These are phyloP conservation scores for Psilocybe azurescens DNA, from an alignment of 768 basidiomycete species.

Conservation along the genomic window DNA sequence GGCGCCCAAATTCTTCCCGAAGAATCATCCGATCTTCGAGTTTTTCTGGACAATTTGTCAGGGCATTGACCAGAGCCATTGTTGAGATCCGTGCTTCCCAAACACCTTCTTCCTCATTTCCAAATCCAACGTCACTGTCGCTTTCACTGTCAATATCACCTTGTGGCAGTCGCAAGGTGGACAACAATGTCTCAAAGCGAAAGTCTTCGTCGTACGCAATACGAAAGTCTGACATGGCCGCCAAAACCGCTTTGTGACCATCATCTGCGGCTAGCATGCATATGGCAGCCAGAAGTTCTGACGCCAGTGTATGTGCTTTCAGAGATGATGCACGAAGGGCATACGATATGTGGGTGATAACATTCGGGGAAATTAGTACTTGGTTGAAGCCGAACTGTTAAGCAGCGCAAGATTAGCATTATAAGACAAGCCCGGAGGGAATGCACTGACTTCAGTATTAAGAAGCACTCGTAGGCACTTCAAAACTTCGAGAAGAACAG, in stretches of 20 bases:
- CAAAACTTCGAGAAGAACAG: conserved; percentile 72
- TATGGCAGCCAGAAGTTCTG: conserved; percentile 85
- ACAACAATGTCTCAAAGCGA: conserved; percentile 80
- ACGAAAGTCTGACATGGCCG: conserved; percentile 82
- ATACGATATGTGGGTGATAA: conserved; percentile 77
- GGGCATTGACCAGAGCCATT: conserved; percentile 80
- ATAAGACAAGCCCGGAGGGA: not conserved
- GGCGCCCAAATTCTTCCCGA: conserved; percentile 80
- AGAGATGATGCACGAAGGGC: conserved; percentile 68
- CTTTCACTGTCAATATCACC: conserved; percentile 37
- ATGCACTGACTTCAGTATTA: conserved; percentile 76
- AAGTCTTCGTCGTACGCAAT: conserved; percentile 73
- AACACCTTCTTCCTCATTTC: conserved; percentile 64
- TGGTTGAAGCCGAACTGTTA: conserved; percentile 72
- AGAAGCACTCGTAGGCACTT: conserved; percentile 83
- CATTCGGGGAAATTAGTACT: conserved; percentile 63
- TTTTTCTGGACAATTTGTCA: conserved; percentile 76
- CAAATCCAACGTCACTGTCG: conserved; percentile 39
- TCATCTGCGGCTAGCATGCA: conserved; percentile 74
- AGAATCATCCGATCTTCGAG: conserved; percentile 81
- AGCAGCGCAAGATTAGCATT: conserved; percentile 9
- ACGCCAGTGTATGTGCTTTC: conserved; percentile 71
- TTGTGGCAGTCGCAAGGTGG: conserved; percentile 62
- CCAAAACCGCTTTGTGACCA: conserved; percentile 76
- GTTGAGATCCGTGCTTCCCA: conserved; percentile 85